A percentile compares a stretch with the other conserved stretches of the same genome.
These are phyloP conservation scores for Cutaneotrichosporon sp. DNA, from an alignment of 1,284 basidiomycete genomes.

Conservation along the genomic window DNA sequence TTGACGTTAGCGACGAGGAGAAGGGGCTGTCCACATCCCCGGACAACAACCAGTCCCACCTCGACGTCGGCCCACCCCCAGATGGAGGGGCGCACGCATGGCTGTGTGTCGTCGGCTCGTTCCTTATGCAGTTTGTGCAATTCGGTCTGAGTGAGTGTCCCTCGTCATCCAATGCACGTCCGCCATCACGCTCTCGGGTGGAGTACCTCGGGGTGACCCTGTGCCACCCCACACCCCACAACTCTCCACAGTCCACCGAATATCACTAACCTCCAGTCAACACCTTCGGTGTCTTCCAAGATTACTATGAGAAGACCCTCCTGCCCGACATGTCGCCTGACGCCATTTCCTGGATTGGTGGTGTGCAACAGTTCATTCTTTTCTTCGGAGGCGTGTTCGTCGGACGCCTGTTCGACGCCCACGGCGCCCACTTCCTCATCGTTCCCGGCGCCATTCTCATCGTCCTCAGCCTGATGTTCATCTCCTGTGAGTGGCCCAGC, in stretches of 20 bases:
- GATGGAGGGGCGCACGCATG: conserved; percentile 11
- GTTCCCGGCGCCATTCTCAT: conserved; percentile 52
- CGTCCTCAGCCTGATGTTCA: conserved; percentile 33
- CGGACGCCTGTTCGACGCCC: conserved; percentile 24
- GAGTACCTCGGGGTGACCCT: no score
- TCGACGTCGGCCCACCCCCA: conserved; percentile 1
- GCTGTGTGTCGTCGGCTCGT: conserved; percentile 8
- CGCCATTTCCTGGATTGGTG: conserved; percentile 62
- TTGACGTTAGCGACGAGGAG: no score
- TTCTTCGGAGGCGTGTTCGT: conserved; percentile 41
- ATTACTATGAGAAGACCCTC: conserved; percentile 26
- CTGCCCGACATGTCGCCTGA: conserved; percentile 22
- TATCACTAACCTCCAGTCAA: conserved; percentile 11
- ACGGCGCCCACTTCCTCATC: conserved; percentile 46
- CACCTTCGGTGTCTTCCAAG: conserved; percentile 29
- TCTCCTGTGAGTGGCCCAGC: background rate
- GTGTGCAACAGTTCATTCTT: conserved; percentile 57
- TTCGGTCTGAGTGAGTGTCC: conserved; percentile 4
- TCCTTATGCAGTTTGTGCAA: conserved; percentile 7
- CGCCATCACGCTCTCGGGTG: no score
- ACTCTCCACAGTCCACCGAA: background rate
- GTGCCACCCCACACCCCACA: no score
- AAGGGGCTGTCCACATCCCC: no score
- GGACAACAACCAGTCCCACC: no score
- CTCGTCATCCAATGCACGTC: no score